phyloP scores from a whole-genome alignment of 345 rosid genomes.

The Streptanthus diversifolius region DNA sequence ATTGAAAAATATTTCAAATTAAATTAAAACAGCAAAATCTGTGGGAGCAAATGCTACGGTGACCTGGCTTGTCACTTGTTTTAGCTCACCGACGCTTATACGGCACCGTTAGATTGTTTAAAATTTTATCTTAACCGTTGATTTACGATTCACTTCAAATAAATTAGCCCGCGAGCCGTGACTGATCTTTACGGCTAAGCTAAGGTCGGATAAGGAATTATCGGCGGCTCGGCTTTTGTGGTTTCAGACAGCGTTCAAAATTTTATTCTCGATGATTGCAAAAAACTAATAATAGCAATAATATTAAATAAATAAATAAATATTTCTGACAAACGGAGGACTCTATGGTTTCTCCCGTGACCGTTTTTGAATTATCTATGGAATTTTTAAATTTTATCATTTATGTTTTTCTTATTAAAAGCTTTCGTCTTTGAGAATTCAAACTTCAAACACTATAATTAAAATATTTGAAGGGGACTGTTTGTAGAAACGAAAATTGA shows the following conservation, averaged over 20 bases:
- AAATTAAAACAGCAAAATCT: background rate
- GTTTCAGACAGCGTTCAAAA: slow-evolving; percentile 34
- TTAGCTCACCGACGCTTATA: slow-evolving; percentile 22
- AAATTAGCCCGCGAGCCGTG: background rate
- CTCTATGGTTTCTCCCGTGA: slow-evolving; percentile 29
- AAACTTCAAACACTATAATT: slow-evolving; percentile 11
- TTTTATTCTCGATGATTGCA: slow-evolving; percentile 9
- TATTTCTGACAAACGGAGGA: slow-evolving; percentile 18
- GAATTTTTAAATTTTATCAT: slow-evolving; percentile 14
- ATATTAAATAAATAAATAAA: background rate
- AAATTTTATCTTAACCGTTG: background rate
- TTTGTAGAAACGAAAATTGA: background rate
- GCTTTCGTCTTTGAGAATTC: slow-evolving; percentile 2
- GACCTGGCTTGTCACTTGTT: slow-evolving; percentile 22
- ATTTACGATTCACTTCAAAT: slow-evolving; percentile 1
- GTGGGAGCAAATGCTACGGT: slow-evolving; percentile 3
- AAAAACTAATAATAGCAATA: background rate
- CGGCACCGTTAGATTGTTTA: slow-evolving; percentile 2
- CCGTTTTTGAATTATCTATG: background rate
- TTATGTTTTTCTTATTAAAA: background rate
- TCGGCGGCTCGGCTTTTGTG: slow-evolving; percentile 28
- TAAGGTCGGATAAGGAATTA: background rate
- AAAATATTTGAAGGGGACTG: background rate
- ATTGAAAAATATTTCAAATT: background rate
- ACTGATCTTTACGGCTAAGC: background rate